Evolutionary conservation across 2,329 filamentous ascomycete genomes (phyloP), one percentile per base, ranked within the genome.

Genomic region (Bipolaris victoriae): DNA sequence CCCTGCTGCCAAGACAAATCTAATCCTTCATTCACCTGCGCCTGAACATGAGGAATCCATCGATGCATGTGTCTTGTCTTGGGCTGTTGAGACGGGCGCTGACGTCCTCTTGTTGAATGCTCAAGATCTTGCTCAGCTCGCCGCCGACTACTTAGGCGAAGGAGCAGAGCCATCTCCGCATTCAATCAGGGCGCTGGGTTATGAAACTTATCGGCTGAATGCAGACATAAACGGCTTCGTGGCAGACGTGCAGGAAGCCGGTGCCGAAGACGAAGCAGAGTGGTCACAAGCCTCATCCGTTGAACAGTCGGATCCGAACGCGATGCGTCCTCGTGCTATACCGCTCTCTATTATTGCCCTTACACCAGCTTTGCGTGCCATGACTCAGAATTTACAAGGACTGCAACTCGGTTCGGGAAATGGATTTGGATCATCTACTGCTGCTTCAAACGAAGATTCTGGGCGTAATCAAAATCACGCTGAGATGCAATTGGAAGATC

Each of bases 51-150:
- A 81, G 53, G 72, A 75, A 45, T 82, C 84, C 60, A 75, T 91
- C 35, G 83, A 88, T 61, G 76, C 79, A 3, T 78, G 90, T n/a
- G 84, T 93, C 1, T 81, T 85, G 57, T 82, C 85, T 49, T 78
- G 89, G 41, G 89, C 90, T 0, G 78, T 79, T 11, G 82, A 86
- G 33, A 78, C 90, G 5, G 79, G 78, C 6, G 88, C 90, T 3
- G 87, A 94, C 63, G 69, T 94, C 3, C 77, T 95, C 31, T 83
- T 85, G 18, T 71, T 96, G 10, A 85, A 88, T 68, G 86, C 90
- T 1, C 84, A 88, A 60, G 88, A 90, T 67, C 77, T 96, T 51
- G 89, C 89, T 3, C 82, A 88, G 48, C 79, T 95, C 24, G 82
- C 88, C 0, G 89, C 88, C 2, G 82, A 86, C 41, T 91, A 92